These are phyloP conservation scores for Nidula niveotomentosa DNA, from an alignment of 1,284 basidiomycete species.

Conservation along the genomic window DNA sequence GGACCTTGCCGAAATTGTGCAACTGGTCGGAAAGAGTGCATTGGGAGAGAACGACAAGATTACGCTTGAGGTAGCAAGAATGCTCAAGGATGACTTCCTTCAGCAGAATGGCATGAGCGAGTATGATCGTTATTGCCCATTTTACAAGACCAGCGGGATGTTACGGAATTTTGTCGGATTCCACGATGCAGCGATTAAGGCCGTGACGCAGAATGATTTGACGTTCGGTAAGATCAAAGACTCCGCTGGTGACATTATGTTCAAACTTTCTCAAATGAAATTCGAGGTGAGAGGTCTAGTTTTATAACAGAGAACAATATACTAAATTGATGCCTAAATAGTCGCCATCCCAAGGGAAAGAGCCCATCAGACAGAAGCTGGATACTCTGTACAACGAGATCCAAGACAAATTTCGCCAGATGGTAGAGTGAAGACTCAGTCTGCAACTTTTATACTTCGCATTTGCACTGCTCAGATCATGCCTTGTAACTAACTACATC, in stretches of 20 bases:
- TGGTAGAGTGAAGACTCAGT: constrained; percentile 72
- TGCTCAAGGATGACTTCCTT: constrained; percentile 98
- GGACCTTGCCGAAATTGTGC: constrained; percentile 98
- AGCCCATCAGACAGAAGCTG: constrained; percentile 77
- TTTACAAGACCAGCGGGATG: constrained; percentile 98
- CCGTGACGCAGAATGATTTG: constrained; percentile 82
- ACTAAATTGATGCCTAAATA: no score
- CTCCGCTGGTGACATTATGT: constrained; percentile 85
- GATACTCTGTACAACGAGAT: constrained; percentile 82
- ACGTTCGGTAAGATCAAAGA: constrained; percentile 96
- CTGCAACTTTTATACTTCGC: no score
- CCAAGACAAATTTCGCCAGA: constrained; percentile 85
- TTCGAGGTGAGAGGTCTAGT: constrained; percentile 91
- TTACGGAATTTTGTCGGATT: constrained; percentile 95
- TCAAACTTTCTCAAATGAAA: constrained; percentile 98
- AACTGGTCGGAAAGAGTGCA: constrained; percentile 97
- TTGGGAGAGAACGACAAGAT: constrained; percentile 99
- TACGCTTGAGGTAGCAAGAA: constrained; percentile 94
- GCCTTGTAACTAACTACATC: no score
- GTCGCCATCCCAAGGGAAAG: constrained; percentile 86
- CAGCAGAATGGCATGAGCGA: constrained; percentile 99
- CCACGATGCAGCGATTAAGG: constrained; percentile 86
- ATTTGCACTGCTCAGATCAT: no score
- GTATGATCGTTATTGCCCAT: constrained; percentile 97
- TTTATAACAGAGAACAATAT: no score